A percentile compares a stretch with the other conserved stretches of the same genome.
phyloP scores from a whole-genome alignment of 1,284 basidiomycete genomes.

The Athelia sp. region DNA sequence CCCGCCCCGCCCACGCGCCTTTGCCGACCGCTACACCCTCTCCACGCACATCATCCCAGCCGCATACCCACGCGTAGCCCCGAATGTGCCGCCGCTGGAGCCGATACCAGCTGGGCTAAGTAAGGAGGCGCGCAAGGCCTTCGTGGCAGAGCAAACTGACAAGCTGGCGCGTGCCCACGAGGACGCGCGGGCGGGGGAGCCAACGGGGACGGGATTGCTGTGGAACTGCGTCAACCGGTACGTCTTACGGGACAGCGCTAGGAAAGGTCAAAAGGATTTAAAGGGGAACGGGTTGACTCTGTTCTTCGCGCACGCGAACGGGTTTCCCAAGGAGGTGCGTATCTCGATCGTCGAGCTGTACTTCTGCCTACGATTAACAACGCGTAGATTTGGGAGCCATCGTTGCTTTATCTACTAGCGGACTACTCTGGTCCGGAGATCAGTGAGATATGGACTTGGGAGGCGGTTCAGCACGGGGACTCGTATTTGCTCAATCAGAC shows the following conservation, averaged over 20 bases:
- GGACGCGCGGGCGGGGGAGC: constrained; percentile 19
- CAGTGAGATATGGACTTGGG: constrained; percentile 79
- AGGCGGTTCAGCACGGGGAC: constrained; percentile 76
- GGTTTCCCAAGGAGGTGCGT: constrained; percentile 77
- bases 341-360: constrained; percentile 5
- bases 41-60: constrained; percentile 6
- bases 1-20: constrained; percentile 2
- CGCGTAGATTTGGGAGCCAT: constrained; percentile 66
- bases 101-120: constrained; percentile 11
- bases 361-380: constrained; percentile 51
- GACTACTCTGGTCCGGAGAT: constrained; percentile 31
- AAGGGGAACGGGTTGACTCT: constrained; percentile 50
- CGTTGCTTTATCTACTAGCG: constrained; percentile 43
- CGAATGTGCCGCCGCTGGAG: constrained; percentile 6
- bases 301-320: constrained; percentile 75
- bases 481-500: constrained; percentile 60
- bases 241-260: constrained; percentile 13
- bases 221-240: constrained; percentile 59
- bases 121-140: constrained; percentile 23
- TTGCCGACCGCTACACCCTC: constrained; percentile 3
- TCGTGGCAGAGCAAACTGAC: constrained; percentile 12
- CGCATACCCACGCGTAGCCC: constrained; percentile 3
- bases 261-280: constrained; percentile 14
- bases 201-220: constrained; percentile 26
- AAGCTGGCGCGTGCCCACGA: constrained; percentile 18